Percentiles rank a stretch among this genome's conserved stretches.
phyloP scores from a whole-genome alignment of 1,284 basidiomycete genomes.

The Kwoniella shivajii region DNA sequence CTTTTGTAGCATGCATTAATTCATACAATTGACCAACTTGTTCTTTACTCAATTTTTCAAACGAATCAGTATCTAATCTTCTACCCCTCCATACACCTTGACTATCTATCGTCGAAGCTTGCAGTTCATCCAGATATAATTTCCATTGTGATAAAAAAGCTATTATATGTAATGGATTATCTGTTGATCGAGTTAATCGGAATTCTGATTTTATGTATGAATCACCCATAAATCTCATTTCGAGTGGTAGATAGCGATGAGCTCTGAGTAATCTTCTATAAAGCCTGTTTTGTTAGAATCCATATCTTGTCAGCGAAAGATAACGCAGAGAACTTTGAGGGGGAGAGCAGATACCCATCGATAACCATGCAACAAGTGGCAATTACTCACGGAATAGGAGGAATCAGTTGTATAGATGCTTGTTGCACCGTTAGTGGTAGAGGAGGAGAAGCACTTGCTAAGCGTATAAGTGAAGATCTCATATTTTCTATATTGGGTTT shows the following conservation, averaged over 20 bases:
- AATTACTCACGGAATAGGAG: constrained; percentile 73
- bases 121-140: constrained; percentile 74
- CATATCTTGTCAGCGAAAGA: too few species aligned
- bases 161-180: constrained; percentile 85
- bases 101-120: constrained; percentile 33
- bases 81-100: constrained; percentile 63
- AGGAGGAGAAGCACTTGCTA: constrained; percentile 59
- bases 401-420: constrained; percentile 71
- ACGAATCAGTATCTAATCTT: constrained; percentile 70
- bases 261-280: constrained; percentile 78
- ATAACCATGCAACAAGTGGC: not conserved
- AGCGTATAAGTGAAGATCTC: constrained; percentile 21
- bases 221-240: constrained; percentile 86
- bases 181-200: constrained; percentile 71
- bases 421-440: constrained; percentile 63
- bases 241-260: constrained; percentile 71
- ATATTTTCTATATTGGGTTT: constrained; percentile 15
- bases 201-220: constrained; percentile 89
- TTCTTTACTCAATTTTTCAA: constrained; percentile 86
- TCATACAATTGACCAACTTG: constrained; percentile 90
- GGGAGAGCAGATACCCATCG: too few species aligned
- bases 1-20: constrained; percentile 84
- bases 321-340: too few species aligned
- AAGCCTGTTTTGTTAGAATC: constrained; percentile 61
- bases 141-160: constrained; percentile 94